Evolutionary conservation across 805 yeast species (phyloP).

Genomic region (Hanseniaspora opuntiae): DNA sequence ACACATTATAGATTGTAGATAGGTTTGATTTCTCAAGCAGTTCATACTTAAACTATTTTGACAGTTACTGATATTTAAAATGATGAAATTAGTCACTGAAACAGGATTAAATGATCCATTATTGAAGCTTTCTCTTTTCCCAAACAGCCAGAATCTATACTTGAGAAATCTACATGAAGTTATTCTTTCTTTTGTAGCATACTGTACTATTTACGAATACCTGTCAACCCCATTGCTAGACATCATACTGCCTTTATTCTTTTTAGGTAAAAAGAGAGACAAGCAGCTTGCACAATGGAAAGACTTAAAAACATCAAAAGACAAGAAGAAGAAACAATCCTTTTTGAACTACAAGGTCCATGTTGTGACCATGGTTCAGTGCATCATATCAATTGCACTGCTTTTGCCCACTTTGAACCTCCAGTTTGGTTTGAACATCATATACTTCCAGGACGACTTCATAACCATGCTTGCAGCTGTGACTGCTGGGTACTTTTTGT

Average conservation of each 20-base stretch:
- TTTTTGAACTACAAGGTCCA: constrained; percentile 78
- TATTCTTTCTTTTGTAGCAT: constrained; percentile 43
- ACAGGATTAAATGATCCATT: constrained; percentile 21
- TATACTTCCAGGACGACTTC: constrained; percentile 62
- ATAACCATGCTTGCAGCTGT: constrained; percentile 60
- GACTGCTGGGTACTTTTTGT: constrained; percentile 74
- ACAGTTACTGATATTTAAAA: background rate
- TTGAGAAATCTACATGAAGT: constrained; percentile 67
- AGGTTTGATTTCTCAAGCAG: too few relatives aligned
- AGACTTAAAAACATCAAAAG: constrained; percentile 27
- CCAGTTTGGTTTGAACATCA: constrained; percentile 34
- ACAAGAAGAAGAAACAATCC: constrained; percentile 26
- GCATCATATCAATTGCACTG: constrained; percentile 46
- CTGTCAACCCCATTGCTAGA: constrained; percentile 31
- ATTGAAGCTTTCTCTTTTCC: constrained; percentile 21
- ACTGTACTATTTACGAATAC: constrained; percentile 33
- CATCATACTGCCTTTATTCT: background rate
- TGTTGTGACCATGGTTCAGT: constrained; percentile 75
- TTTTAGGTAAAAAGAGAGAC: background rate
- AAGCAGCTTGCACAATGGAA: constrained; percentile 38
- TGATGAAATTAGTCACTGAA: constrained; percentile 4
- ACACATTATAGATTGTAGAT: background rate
- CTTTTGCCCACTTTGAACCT: constrained; percentile 58
- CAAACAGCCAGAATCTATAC: constrained; percentile 31
- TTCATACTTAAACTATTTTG: too few relatives aligned